A percentile compares a stretch with the other conserved stretches of the same genome.
These are phyloP conservation scores for Boletus speciosus DNA, from an alignment of 768 basidiomycete species.

Conservation along the genomic window DNA sequence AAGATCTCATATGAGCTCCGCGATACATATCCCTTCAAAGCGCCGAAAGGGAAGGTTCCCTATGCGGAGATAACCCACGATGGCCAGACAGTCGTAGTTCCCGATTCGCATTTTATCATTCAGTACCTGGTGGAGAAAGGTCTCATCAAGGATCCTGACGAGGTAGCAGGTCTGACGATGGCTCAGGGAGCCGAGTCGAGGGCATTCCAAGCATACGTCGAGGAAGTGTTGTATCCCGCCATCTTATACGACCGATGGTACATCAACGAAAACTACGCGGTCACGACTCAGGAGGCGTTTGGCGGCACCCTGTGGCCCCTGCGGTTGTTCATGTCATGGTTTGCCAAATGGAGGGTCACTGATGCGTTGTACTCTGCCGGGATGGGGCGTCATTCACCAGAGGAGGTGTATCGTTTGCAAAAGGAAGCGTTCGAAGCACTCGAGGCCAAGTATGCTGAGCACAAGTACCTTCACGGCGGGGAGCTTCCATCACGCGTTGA, in stretches of 20 bases:
- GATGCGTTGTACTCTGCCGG: conserved; percentile 18
- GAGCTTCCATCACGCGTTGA: conserved; percentile 27
- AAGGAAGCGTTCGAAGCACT: conserved; percentile 29
- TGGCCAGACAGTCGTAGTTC: conserved; percentile 13
- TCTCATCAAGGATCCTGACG: conserved; percentile 27
- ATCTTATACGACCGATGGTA: conserved; percentile 32
- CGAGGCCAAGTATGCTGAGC: conserved; percentile 22
- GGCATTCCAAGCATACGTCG: conserved; percentile 33
- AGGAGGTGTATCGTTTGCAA: conserved; percentile 29
- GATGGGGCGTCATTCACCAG: conserved; percentile 28
- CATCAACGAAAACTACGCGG: conserved; percentile 25
- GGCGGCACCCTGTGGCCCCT: conserved; percentile 16
- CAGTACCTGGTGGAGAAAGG: conserved; percentile 27
- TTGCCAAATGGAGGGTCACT: conserved; percentile 16
- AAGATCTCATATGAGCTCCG: conserved; percentile 26
- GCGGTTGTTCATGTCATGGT: conserved; percentile 21
- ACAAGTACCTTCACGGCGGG: conserved; percentile 25
- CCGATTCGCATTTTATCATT: conserved; percentile 36
- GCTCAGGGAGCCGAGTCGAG: conserved; percentile 32
- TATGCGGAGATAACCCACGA: conserved; percentile 28
- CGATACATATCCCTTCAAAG: conserved; percentile 23
- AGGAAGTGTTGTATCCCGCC: conserved; percentile 29
- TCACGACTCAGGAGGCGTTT: conserved; percentile 12
- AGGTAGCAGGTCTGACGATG: conserved; percentile 20
- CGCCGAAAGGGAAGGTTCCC: conserved; percentile 32